Evolutionary conservation across 1,139 yeast species (phyloP).

Genomic region (Saccharomyces hybrid): DNA sequence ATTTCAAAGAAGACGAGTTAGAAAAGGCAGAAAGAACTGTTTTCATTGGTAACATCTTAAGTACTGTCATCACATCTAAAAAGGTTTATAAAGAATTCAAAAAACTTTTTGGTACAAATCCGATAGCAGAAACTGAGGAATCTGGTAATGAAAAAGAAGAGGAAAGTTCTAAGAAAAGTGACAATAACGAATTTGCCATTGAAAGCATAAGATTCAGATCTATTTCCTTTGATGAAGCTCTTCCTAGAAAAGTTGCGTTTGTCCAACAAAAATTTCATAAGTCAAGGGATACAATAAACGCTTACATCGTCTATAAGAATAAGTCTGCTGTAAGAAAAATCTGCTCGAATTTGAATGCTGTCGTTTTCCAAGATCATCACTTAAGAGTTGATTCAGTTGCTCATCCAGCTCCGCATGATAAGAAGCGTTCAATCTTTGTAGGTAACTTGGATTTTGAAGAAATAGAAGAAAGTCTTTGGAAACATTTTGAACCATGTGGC

Average conservation of each 20-base stretch:
- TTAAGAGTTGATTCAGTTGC: constrained; percentile 86
- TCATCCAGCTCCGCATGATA: constrained; percentile 83
- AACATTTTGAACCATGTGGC: constrained; percentile 62
- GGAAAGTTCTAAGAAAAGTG: constrained; percentile 8
- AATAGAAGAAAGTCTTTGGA: constrained; percentile 83
- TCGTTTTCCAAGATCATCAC: constrained; percentile 63
- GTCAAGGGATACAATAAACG: constrained; percentile 73
- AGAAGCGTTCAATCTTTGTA: constrained; percentile 77
- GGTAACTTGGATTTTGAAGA: constrained; percentile 94
- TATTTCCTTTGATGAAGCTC: constrained; percentile 77
- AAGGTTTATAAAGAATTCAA: constrained; percentile 56
- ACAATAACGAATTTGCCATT: constrained; percentile 38
- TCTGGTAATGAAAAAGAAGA: constrained; percentile 11
- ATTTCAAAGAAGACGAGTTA: constrained; percentile 58
- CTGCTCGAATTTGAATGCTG: constrained; percentile 53
- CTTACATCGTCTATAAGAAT: constrained; percentile 68
- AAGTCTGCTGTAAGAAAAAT: constrained; percentile 43
- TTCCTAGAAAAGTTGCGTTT: constrained; percentile 90
- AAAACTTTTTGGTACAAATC: constrained; percentile 48
- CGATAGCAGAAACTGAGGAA: constrained; percentile 5
- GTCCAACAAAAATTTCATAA: constrained; percentile 73
- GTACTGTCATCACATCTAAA: constrained; percentile 59
- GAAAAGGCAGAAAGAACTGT: constrained; percentile 83
- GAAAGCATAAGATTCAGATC: constrained; percentile 85
- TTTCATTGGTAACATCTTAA: constrained; percentile 81